These are phyloP conservation scores for Mytilinidion resinicola DNA, from an alignment of 495 filamentous ascomycete genomes.

Conservation along the genomic window DNA sequence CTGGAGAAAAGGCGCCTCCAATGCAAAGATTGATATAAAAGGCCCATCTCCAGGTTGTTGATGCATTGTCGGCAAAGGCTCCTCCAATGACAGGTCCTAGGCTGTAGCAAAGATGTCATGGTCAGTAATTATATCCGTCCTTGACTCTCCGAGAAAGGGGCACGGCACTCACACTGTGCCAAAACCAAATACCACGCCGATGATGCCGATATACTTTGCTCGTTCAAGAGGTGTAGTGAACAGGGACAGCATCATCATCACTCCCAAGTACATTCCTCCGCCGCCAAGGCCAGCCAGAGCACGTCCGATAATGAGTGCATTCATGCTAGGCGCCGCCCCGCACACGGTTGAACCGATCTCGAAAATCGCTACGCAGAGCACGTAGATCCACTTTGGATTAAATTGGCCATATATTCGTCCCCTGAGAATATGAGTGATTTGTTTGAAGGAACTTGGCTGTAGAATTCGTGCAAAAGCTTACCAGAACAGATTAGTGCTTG, in stretches of 20 bases:
- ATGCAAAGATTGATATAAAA: slow-evolving; percentile 11
- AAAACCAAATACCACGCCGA: slow-evolving; percentile 2
- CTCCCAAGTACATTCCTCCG: slow-evolving; percentile 10
- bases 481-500: no score
- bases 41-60: slow-evolving; percentile 11
- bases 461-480: no score
- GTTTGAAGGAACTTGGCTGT: no score
- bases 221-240: slow-evolving; percentile 1
- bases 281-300: background rate
- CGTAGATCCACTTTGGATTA: slow-evolving; percentile 6
- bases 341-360: slow-evolving; percentile 3
- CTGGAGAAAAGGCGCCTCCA: background rate
- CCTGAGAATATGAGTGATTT: no score
- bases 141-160: no score
- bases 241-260: slow-evolving; percentile 7
- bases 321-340: slow-evolving; percentile 9
- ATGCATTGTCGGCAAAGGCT: slow-evolving; percentile 1
- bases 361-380: slow-evolving; percentile 1
- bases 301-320: slow-evolving; percentile 9
- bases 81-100: slow-evolving; percentile 10
- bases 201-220: slow-evolving; percentile 6
- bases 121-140: no score
- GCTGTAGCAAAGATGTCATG: no score
- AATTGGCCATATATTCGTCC: slow-evolving; percentile 2
- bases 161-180: no score